Evolutionary conservation across 768 basidiomycete species (phyloP), one percentile per base, ranked within the genome.

Genomic region (Pisolithus microcarpus): DNA sequence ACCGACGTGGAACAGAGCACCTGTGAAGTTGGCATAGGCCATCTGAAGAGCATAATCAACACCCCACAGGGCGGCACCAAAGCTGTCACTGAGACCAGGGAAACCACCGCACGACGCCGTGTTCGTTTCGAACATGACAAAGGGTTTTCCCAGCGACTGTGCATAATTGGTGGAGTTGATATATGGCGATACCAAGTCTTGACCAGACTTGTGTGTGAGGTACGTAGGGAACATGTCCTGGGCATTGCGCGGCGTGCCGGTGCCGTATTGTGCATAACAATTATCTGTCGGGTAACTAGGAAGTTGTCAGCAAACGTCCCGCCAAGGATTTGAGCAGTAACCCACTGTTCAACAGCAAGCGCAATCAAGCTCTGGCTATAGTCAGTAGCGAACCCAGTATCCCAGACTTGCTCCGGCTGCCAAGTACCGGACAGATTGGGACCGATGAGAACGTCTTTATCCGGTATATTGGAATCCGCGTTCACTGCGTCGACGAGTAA

Each of bases 371-470:
- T 66, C 18, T 71, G 61, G n/a, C 59, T 64, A 52, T 72, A 81
- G 2, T 65, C 54, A 28, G 71, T 65, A 26, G 78, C 65, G 50
- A 76, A 83, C 3, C 75, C 75, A 0, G 80, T 76, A 37, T 75
- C 63, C 75, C 76, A 79, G 0, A 81, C 69, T 40, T 73, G 61
- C 54, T 81, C 73, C 0, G 76, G 78, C 7, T 61, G 63, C 81
- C 80, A 84, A 10, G 64, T 64, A 7, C 73, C 77, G 23, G 81
- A 78, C n/a, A 85, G 61, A 52, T 76, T 82, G 0, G 85, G 86
- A 0, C 79, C 84, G 51, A 85, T 71, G 54, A 88, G 76, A 37
- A 80, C 70, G 34, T 72, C 68, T 36, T 68, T 68, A 21, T 70
- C 69, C 0, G 64, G 46, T 50, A 80, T 70, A 16, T 63, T 68